Conservation (phyloP, 495 filamentous ascomycete species). For the Penicillium tannophilum region DNA sequence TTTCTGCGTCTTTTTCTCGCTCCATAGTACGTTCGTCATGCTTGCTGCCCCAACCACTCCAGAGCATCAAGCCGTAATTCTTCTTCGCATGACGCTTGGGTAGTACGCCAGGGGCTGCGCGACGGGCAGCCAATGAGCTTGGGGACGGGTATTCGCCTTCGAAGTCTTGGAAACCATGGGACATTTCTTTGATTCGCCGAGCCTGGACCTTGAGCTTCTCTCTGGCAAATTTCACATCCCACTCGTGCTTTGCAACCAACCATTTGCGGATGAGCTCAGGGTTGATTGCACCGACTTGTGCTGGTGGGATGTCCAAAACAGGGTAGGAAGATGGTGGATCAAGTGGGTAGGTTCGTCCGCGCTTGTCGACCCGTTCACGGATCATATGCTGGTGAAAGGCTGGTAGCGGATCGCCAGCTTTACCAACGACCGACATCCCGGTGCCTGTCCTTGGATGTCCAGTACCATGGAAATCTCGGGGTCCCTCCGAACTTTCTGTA, state of each 20-base stretch:
- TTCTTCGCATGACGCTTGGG: constrained; percentile 53
- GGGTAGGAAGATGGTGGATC: constrained; percentile 60
- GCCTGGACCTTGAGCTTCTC: constrained; percentile 69
- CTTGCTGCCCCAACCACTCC: constrained; percentile 83
- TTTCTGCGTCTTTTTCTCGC: constrained; percentile 43
- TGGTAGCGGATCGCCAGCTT: constrained; percentile 80
- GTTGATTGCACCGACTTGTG: constrained; percentile 77
- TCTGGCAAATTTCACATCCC: constrained; percentile 68
- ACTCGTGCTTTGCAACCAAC: constrained; percentile 69
- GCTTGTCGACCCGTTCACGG: constrained; percentile 77
- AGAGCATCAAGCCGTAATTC: constrained; percentile 77
- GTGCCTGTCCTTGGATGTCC: constrained; percentile 20
- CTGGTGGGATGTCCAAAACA: constrained; percentile 60
- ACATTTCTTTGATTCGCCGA: constrained; percentile 68
- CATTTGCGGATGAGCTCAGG: constrained; percentile 78
- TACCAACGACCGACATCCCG: constrained; percentile 59
- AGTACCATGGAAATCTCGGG: constrained; percentile 18
- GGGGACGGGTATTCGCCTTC: constrained; percentile 79
- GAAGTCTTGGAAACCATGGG: constrained; percentile 67
- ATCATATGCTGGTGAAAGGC: constrained; percentile 85
- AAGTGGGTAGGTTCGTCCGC: constrained; percentile 70
- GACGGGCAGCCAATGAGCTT: constrained; percentile 75
- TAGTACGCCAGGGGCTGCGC: constrained; percentile 52
- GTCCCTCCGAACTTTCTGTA: constrained; percentile 37
- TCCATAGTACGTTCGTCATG: constrained; percentile 76